Percentiles rank a stretch among this genome's conserved stretches.
Conservation (phyloP, 129 eudicot genomes). For the Silybum marianum region DNA sequence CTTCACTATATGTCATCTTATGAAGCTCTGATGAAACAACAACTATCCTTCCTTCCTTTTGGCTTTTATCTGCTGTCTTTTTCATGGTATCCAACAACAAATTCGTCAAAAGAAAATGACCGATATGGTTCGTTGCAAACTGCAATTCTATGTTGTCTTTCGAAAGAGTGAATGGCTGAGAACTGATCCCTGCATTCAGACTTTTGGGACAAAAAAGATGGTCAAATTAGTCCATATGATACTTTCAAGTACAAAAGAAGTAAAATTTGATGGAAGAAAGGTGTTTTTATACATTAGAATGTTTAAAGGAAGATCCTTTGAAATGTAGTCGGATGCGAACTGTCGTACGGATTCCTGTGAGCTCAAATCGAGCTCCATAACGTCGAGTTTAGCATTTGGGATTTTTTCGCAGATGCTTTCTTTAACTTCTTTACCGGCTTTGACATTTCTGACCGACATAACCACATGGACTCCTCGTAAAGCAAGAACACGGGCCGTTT, state of each 20-base stretch:
- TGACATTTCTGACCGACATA: slow-evolving; percentile 81
- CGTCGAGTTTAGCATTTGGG: slow-evolving; percentile 76
- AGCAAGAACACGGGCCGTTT: slow-evolving; percentile 81
- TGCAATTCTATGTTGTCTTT: slow-evolving; percentile 80
- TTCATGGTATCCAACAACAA: slow-evolving; percentile 81
- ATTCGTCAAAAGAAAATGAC: slow-evolving; percentile 83
- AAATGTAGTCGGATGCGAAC: slow-evolving; percentile 66
- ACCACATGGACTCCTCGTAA: slow-evolving; percentile 81
- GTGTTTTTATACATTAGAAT: slow-evolving; percentile 65
- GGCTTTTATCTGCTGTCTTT: slow-evolving; percentile 61
- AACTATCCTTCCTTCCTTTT: slow-evolving; percentile 82
- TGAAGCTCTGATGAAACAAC: slow-evolving; percentile 76
- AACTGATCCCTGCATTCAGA: slow-evolving; percentile 89
- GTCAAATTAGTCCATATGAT: not conserved
- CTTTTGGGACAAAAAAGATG: slow-evolving; percentile 34
- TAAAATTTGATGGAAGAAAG: not conserved
- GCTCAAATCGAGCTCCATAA: slow-evolving; percentile 85
- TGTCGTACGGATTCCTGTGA: slow-evolving; percentile 70
- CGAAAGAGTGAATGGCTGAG: slow-evolving; percentile 69
- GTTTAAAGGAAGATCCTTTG: slow-evolving; percentile 71
- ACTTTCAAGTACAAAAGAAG: not conserved
- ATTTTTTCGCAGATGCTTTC: slow-evolving; percentile 53
- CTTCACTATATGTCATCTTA: slow-evolving; percentile 56
- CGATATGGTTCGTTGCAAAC: slow-evolving; percentile 84
- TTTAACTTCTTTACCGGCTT: slow-evolving; percentile 65